Evolutionary conservation across 1,139 yeast genomes (phyloP).

Genomic region (Blastobotrys illinoisensis): DNA sequence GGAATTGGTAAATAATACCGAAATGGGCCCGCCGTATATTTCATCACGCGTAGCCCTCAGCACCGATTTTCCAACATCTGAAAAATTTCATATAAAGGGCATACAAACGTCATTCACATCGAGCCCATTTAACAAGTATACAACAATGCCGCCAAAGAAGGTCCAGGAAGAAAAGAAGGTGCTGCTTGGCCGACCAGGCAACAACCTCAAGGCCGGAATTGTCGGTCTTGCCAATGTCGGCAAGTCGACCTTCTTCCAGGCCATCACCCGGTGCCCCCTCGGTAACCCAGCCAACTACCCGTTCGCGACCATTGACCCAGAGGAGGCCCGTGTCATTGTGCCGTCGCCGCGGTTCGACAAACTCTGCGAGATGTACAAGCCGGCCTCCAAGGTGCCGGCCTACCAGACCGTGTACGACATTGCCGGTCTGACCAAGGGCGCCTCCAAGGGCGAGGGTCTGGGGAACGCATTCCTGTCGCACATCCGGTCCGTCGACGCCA

Average conservation of each 20-base stretch:
- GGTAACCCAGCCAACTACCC: conserved; percentile 99
- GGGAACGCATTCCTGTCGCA: conserved; percentile 98
- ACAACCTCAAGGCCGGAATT: conserved; percentile 58
- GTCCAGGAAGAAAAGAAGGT: conserved; percentile 84
- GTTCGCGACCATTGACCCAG: conserved; percentile 98
- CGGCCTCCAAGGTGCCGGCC: conserved; percentile 87
- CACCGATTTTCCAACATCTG: not conserved
- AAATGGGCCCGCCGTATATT: not conserved
- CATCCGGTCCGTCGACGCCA: conserved; percentile 96
- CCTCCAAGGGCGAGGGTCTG: conserved; percentile 95
- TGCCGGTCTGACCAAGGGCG: conserved; percentile 98
- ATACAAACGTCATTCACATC: not conserved
- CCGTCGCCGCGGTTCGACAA: conserved; percentile 88
- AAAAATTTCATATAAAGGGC: not conserved
- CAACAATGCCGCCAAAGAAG: conserved; percentile 88
- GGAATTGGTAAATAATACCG: not conserved
- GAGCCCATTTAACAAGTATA: not conserved
- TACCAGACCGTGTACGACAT: conserved; percentile 91
- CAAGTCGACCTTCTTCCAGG: conserved; percentile 71
- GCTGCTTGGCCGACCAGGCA: conserved; percentile 96
- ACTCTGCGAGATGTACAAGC: conserved; percentile 67
- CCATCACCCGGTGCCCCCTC: conserved; percentile 80
- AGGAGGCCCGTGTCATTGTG: conserved; percentile 95
- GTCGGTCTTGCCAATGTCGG: conserved; percentile 96
- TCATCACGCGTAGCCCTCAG: not conserved